phyloP scores from a whole-genome alignment of 306 rosid genomes.

The Vigna unguiculata region DNA sequence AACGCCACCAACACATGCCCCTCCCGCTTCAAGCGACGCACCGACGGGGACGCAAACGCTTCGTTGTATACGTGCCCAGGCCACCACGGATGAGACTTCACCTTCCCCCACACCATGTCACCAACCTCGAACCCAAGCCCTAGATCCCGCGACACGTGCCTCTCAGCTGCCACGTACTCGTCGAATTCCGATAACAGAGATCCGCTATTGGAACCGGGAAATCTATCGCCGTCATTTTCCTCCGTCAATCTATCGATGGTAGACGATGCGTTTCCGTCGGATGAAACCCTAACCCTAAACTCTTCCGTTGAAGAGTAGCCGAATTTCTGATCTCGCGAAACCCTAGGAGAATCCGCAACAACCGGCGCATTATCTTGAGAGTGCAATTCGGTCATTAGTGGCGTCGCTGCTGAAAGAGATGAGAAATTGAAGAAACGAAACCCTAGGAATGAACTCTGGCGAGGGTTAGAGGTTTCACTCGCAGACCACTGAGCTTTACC shows the following conservation, averaged over 20 bases:
- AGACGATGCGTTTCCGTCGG: constrained; percentile 47
- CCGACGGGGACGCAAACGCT: constrained; percentile 71
- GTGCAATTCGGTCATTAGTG: constrained; percentile 65
- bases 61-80: constrained; percentile 91
- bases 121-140: constrained; percentile 81
- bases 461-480: not conserved
- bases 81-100: constrained; percentile 99
- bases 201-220: constrained; percentile 46
- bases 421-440: constrained; percentile 39
- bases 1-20: constrained; percentile 88
- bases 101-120: constrained; percentile 99
- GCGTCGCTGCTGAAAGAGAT: not conserved
- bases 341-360: not conserved
- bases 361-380: constrained; percentile 19
- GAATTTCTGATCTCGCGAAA: not conserved
- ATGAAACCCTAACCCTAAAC: constrained; percentile 52
- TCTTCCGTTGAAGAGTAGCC: constrained; percentile 21
- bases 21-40: constrained; percentile 78
- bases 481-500: constrained; percentile 37
- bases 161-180: constrained; percentile 79
- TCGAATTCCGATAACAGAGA: constrained; percentile 78
- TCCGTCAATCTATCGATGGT: not conserved
- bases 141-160: constrained; percentile 39
- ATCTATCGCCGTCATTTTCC: not conserved
- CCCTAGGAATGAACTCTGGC: constrained; percentile 8